Percentiles rank a stretch among this genome's conserved stretches.
phyloP scores from a whole-genome alignment of 768 basidiomycete species.

The Pilatotrama ljubarskyi region DNA sequence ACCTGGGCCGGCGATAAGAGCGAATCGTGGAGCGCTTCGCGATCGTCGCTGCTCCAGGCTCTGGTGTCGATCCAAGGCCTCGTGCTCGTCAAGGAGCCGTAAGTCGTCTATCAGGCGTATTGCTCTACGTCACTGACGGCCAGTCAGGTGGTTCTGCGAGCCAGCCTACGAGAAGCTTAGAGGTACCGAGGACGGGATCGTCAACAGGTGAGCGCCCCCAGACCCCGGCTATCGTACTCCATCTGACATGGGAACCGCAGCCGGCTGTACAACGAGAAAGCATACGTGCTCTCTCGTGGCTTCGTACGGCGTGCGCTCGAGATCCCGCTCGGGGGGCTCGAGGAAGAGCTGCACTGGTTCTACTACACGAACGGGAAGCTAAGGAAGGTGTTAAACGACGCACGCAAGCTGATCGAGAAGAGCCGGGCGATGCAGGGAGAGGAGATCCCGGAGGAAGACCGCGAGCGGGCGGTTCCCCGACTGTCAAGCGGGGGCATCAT shows the following conservation, averaged over 20 bases:
- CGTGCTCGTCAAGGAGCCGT: constrained; percentile 92
- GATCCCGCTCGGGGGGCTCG: constrained; percentile 69
- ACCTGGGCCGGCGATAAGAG: constrained; percentile 90
- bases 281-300: constrained; percentile 85
- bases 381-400: constrained; percentile 65
- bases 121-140: background rate
- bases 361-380: constrained; percentile 68
- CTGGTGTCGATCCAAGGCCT: constrained; percentile 93
- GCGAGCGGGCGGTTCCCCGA: constrained; percentile 65
- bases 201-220: constrained; percentile 64
- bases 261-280: constrained; percentile 91
- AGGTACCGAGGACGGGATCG: constrained; percentile 85
- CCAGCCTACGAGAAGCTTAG: constrained; percentile 92
- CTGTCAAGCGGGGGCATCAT: constrained; percentile 80
- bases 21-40: constrained; percentile 83
- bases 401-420: constrained; percentile 64
- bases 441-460: constrained; percentile 31
- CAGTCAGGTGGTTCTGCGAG: constrained; percentile 80
- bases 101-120: constrained; percentile 35
- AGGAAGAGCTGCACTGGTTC: constrained; percentile 69
- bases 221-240: background rate
- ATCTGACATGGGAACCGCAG: constrained; percentile 39
- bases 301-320: constrained; percentile 91
- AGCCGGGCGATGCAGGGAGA: constrained; percentile 49
- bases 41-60: constrained; percentile 88